Evolutionary conservation across 768 basidiomycete species (phyloP), one percentile per base, ranked within the genome.

Genomic region (Cyclocybe cylindracea): DNA sequence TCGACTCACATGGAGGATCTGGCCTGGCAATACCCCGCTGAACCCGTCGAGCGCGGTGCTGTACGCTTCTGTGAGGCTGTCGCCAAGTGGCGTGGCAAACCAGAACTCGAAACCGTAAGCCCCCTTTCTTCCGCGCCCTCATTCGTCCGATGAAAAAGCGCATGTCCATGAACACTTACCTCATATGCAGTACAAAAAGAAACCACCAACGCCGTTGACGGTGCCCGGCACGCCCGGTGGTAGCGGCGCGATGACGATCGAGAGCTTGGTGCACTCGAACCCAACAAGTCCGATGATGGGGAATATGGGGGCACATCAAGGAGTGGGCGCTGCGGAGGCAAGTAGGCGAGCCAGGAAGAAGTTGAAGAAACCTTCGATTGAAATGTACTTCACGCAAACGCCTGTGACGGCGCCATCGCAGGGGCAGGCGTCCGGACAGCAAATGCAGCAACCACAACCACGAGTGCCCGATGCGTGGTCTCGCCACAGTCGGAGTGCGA

Each of bases 51-150:
- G 61, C 78, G 89, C 14, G 85, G 87, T 29, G 83, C 87, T 0
- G 75, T 91, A 5, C 74, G 89, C 44, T 94, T 89, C 61, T 91
- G 86, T 61, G 91, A 94, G 63, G 89, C 89, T 34, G 78, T 93
- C 39, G 83, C 87, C 1, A 80, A 79, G 46, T 94, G 91, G 91
- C 73, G 90, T 58, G 91, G 91, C 2, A 89, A 87, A 62, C 91
- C 91, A 35, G 91, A 93, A 59, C 77, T 94, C 7, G 87, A 90
- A 69, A 87, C 84, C 3, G 89, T 89, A 53, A 62, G 78, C 62
- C 39, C 39, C 32, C 29, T 56, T 50, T 54, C 33, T 49, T 38
- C 50, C 35, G 38, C 19, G 45, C 55, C 18, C 31, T 57, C 16
- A 9, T 11, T 44, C 16, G 29, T 46, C 48, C 55, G 24, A 24